Evolutionary conservation across 768 basidiomycete genomes (phyloP), one percentile per base, ranked within the genome.

Genomic region (Lactarius psammicola): DNA sequence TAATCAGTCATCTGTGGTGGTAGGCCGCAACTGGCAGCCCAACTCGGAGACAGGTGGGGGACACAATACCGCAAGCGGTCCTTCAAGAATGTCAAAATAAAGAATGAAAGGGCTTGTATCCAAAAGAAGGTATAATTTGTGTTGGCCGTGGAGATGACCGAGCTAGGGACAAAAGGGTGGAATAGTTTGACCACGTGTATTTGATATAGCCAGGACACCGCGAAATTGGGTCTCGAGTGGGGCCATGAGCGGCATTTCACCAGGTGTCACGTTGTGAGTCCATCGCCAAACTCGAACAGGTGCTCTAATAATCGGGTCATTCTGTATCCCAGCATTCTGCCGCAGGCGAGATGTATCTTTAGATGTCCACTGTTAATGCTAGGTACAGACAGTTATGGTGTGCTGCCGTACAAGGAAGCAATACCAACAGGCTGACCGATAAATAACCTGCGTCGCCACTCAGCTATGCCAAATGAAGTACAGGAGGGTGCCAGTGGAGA

Each of bases 361-460:
- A 28, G 36, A 4, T 0, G 33, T n/a, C n/a, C 31, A 46, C 15
- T 30, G 31, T 53, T 36, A 40, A 57, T 36, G 15, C 11, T 36
- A 30, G 10, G 83, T 85, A 17, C 80, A 78, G 53, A 86, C 83
- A 10, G 73, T 76, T 40, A 77, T 69, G n/a, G n/a, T n/a, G n/a
- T n/a, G 18, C 76, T 77, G 6, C 86, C 85, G 70, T 87, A 79
- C 2, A 85, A 87, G 34, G 76, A 86, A 88, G 38, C 87, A 7
- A 81, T 81, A 15, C 85, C 85, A 23, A n/a, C n/a, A 26, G 86
- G 86, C 71, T 87, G 86, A 66, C 87, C 86, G 63, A 87, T 85
- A 74, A 80, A 87, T n/a, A 87, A 73, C 23, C 75, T 76, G 61
- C 1, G n/a, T 15, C 17, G 15, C 30, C 15, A 40, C 31, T 55